Percentiles rank a stretch among this genome's conserved stretches.
Conservation (phyloP, 129 eudicot species). For the Logfia minima region DNA sequence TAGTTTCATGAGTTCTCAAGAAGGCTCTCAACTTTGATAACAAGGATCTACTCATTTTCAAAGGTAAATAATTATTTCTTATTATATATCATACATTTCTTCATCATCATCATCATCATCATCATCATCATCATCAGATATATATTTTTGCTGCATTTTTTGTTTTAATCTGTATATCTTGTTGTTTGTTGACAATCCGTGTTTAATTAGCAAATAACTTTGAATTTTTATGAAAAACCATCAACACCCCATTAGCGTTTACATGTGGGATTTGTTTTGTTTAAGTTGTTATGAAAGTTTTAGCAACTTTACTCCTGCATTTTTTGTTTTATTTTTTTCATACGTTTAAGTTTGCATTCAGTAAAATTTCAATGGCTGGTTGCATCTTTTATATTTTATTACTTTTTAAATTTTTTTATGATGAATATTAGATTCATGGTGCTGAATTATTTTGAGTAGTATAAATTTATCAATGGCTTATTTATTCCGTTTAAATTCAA, state of each 20-base stretch:
- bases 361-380: too few species aligned
- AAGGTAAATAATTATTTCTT: not conserved
- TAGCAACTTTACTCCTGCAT: not conserved
- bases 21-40: too few species aligned
- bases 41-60: not conserved
- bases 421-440: too few species aligned
- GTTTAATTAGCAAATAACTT: not conserved
- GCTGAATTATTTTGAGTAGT: too few species aligned
- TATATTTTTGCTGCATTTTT: too few species aligned
- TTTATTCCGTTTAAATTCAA: too few species aligned
- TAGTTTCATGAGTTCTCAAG: too few species aligned
- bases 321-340: too few species aligned
- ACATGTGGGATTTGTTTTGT: slow-evolving; percentile 20
- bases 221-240: slow-evolving; percentile 12
- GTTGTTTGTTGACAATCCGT: not conserved
- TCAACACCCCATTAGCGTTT: slow-evolving; percentile 20
- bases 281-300: slow-evolving; percentile 13
- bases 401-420: too few species aligned
- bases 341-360: too few species aligned
- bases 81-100: not conserved
- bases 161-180: not conserved
- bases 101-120: not conserved
- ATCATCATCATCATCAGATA: not conserved
- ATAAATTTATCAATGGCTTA: too few species aligned
- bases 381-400: too few species aligned